Conservation (phyloP, 2,329 filamentous ascomycete genomes). For the Monosporascus cannonballus region DNA sequence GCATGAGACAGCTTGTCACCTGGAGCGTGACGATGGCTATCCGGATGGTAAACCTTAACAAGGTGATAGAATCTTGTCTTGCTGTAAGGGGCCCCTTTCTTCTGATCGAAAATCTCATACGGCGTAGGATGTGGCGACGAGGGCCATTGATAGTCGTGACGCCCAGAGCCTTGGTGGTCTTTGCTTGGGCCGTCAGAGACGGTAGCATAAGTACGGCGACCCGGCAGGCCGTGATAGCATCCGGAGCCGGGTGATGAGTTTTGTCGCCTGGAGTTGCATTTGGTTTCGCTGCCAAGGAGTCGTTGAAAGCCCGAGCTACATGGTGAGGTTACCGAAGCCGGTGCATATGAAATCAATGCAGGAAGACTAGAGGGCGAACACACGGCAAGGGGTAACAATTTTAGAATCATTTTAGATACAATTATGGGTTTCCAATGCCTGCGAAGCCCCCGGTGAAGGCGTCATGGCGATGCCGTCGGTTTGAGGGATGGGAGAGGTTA, state of each 20-base stretch:
- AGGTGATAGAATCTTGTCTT: conserved; percentile 84
- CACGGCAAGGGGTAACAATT: conserved; percentile 22
- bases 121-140: conserved; percentile 59
- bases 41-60: conserved; percentile 94
- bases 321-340: conserved; percentile 20
- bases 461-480: conserved; percentile 6
- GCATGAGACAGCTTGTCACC: conserved; percentile 47
- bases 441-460: conserved; percentile 10
- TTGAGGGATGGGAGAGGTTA: too few relatives aligned
- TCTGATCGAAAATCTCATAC: conserved; percentile 74
- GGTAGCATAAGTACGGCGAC: conserved; percentile 19
- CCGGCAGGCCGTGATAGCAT: background rate
- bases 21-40: conserved; percentile 47
- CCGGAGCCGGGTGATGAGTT: background rate
- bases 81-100: conserved; percentile 61
- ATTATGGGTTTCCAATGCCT: conserved; percentile 5
- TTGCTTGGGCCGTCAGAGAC: conserved; percentile 11
- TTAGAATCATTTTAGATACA: conserved; percentile 20
- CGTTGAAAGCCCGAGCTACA: conserved; percentile 8
- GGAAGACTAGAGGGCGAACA: conserved; percentile 17
- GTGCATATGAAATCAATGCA: conserved; percentile 12
- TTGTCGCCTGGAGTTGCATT: background rate
- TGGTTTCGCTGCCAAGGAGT: conserved; percentile 1
- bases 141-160: conserved; percentile 37
- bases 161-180: conserved; percentile 11